Base-by-base conservation (phyloP, 768 basidiomycete species). In the Amanita thiersii region DNA sequence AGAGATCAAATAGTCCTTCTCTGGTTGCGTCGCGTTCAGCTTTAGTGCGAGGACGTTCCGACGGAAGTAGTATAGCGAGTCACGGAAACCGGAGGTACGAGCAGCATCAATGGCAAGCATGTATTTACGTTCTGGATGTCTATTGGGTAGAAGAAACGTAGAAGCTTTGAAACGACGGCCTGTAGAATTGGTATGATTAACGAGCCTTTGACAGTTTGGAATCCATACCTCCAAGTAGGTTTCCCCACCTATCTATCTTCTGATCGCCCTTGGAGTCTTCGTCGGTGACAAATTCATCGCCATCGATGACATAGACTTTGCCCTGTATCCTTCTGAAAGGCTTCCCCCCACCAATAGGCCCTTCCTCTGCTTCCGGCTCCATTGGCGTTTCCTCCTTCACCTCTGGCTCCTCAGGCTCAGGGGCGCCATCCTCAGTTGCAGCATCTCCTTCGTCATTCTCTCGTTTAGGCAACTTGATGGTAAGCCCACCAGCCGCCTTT, bases 61-160 rank as follows among this genome's bases (percentile, higher is more conserved):
- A 2, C 96, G 84, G 63, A 97, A 93, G 62, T 97, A 97, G 62
- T 97, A 96, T n/a, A 98, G 67, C 6, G 96, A 97, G 60, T 98
- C 96, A 36, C 91, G 78, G 63, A 91, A 97, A 3, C 96, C 96
- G 14, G 90, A 93, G 6, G 89, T 88, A 19, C 94, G 80, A 0
- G 96, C 96, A 2, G 92, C 94, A 55, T 99, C 96, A 45, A 99
- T 98, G 15, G 94, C 92, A 30, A 98, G 85, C 77, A 96, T 87
- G 64, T 96, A 99, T 46, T 78, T 70, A 33, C 84, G 75, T 19
- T 86, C 75, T 6, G 90, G 81, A 53, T 97, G 81, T 15, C 94
- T 78, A 43, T 78, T 79, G 0, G 89, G 85, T 4, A 92, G 77
- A n/a, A 73, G 63, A 57, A 99, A 98, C 1, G 93, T 96, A 20